Conservation (phyloP, 805 yeast species). For the Spathaspora girioi region DNA sequence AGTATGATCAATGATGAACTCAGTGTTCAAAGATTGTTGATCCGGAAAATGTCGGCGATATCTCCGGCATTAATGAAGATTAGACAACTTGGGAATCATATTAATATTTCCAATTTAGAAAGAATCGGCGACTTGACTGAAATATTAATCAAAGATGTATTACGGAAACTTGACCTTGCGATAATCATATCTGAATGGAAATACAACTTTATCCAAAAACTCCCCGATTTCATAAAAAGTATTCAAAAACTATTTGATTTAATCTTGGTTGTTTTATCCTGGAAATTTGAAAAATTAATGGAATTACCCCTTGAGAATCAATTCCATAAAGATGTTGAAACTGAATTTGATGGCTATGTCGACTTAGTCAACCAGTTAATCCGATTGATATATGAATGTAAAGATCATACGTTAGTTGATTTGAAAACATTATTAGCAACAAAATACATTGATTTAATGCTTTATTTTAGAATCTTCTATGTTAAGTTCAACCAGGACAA, state of each 20-base stretch:
- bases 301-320: constrained; percentile 16
- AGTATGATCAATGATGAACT: constrained; percentile 6
- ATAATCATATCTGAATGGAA: constrained; percentile 19
- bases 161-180: constrained; percentile 18
- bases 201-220: constrained; percentile 12
- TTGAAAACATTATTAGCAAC: constrained; percentile 20
- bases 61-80: constrained; percentile 17
- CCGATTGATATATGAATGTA: constrained; percentile 4
- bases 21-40: constrained; percentile 13
- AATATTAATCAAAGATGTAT: constrained; percentile 13
- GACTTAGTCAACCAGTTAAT: constrained; percentile 12
- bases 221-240: constrained; percentile 11
- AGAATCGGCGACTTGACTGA: constrained; percentile 11
- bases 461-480: constrained; percentile 31
- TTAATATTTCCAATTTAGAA: constrained; percentile 9
- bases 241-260: constrained; percentile 21
- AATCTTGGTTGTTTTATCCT: constrained; percentile 22
- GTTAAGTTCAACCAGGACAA: constrained; percentile 23
- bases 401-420: constrained; percentile 2
- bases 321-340: constrained; percentile 20
- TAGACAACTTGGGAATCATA: constrained; percentile 19
- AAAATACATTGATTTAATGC: constrained; percentile 29
- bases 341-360: constrained; percentile 17
- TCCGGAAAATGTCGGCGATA: constrained; percentile 6
- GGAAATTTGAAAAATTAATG: constrained; percentile 34